These are phyloP conservation scores for Benincasa hispida DNA, from an alignment of 306 rosid genomes.

Conservation along the genomic window DNA sequence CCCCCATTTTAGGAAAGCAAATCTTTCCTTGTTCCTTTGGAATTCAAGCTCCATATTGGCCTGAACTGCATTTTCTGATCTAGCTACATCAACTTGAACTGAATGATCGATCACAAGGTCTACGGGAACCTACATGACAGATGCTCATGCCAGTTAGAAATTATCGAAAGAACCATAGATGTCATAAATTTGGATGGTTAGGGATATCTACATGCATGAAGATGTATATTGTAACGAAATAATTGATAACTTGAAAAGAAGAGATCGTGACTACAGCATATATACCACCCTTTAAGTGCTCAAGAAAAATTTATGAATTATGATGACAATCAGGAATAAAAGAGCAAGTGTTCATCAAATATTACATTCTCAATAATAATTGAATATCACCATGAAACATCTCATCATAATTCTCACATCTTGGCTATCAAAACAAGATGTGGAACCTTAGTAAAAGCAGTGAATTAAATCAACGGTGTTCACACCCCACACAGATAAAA, in stretches of 20 bases:
- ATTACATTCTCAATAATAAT: not conserved
- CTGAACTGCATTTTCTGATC: slow-evolving; percentile 77
- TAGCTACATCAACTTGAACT: slow-evolving; percentile 82
- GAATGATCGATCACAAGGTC: slow-evolving; percentile 94
- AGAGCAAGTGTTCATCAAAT: not conserved
- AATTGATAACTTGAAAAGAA: not conserved
- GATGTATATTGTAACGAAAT: not conserved
- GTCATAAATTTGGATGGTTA: not conserved
- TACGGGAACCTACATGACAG: slow-evolving; percentile 71
- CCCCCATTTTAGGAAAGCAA: slow-evolving; percentile 92
- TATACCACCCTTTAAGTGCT: not conserved
- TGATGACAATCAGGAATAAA: not conserved
- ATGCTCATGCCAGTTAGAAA: slow-evolving; percentile 3
- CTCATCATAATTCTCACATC: not conserved
- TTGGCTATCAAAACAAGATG: not conserved
- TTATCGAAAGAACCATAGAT: not conserved
- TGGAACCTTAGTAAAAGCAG: not conserved
- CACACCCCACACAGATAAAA: not conserved
- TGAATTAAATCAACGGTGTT: not conserved
- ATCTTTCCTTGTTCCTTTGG: slow-evolving; percentile 82
- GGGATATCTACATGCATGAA: not conserved
- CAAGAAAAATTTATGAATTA: not conserved
- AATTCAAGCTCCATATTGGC: slow-evolving; percentile 92
- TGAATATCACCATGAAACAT: not conserved
- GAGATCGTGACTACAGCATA: not conserved